Evolutionary conservation across 2,329 filamentous ascomycete genomes (phyloP).

Genomic region (Cladorrhinum sp.): DNA sequence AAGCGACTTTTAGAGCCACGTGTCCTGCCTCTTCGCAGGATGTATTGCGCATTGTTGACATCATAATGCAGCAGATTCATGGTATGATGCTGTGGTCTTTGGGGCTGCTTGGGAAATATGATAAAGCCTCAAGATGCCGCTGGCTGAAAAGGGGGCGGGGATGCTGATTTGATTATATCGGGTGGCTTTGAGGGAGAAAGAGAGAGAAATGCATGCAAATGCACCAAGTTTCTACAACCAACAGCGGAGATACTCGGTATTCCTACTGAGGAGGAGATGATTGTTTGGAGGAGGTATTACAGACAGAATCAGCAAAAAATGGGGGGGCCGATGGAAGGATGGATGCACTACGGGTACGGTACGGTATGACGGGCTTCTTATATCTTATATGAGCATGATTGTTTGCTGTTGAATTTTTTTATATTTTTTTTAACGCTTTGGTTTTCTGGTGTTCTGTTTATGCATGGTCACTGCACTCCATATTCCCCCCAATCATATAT

Average conservation of each 20-base stretch:
- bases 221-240: not conserved
- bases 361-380: conserved; percentile 2
- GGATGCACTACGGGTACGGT: not conserved
- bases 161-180: too few species aligned
- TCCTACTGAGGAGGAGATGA: not conserved
- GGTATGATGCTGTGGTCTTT: too few species aligned
- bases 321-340: not conserved
- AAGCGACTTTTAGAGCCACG: too few species aligned
- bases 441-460: not conserved
- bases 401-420: not conserved
- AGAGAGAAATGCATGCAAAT: not conserved
- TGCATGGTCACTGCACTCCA: not conserved
- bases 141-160: too few species aligned
- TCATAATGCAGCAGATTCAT: too few species aligned
- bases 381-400: not conserved
- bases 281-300: not conserved
- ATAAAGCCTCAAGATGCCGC: too few species aligned
- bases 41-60: too few species aligned
- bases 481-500: not conserved
- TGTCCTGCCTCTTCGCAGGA: too few species aligned
- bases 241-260: not conserved
- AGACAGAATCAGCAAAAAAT: not conserved
- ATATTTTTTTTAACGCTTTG: not conserved
- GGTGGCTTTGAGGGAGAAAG: not conserved
- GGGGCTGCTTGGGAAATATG: too few species aligned